Base-by-base conservation (phyloP, 108 stramenopile species). In the Nitzschia palea region DNA sequence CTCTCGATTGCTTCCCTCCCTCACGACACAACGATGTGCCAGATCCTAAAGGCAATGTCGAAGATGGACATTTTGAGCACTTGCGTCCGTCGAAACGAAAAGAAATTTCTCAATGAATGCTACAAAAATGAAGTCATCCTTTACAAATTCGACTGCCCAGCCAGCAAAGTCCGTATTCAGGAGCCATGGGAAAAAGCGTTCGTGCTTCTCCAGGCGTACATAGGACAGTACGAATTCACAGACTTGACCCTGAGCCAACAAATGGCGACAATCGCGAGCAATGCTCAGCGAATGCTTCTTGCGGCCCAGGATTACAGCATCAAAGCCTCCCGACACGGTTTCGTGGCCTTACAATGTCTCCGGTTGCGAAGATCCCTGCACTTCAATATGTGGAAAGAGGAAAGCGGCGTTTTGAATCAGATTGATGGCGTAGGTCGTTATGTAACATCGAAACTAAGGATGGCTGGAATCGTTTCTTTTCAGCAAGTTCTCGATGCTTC, bases 391-490 rank as follows among this genome's bases (percentile, higher is more conserved):
- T 96, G 92, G 90, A 74, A 79, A 22, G 77, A 67, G 15, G 61
- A 71, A 8, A 82, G 83, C 47, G 89, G 89, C n/a, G 83, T 90
- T 12, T 57, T 95, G 63, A 86, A 89, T 43, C 93, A 95, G 62
- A 70, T 95, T 30, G 65, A 60, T 37, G 85, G 88, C 31, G 78
- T 96, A 10, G 87, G 79, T n/a, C 62, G 65, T 0, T 78, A 33
- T 8, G 55, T 73, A 18, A 67, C 79, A 10, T 70, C 54, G 8
- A 74, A 76, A 40, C 72, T 96, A 2, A 57, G 55, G 64, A 52
- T 56, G 8, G 77, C 63, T 35, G 79, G 83, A 9, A 93, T 96
- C 31, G 43, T 44, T 1, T 70, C 83, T 8, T 96, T 96, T 66
- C 62, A 64, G 42, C 87, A 93, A 75, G 92, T 84, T n/a, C 25